Percentiles rank a stretch among this genome's conserved stretches.
phyloP scores from a whole-genome alignment of 306 rosid species.

The Casuarina equisetifolia region DNA sequence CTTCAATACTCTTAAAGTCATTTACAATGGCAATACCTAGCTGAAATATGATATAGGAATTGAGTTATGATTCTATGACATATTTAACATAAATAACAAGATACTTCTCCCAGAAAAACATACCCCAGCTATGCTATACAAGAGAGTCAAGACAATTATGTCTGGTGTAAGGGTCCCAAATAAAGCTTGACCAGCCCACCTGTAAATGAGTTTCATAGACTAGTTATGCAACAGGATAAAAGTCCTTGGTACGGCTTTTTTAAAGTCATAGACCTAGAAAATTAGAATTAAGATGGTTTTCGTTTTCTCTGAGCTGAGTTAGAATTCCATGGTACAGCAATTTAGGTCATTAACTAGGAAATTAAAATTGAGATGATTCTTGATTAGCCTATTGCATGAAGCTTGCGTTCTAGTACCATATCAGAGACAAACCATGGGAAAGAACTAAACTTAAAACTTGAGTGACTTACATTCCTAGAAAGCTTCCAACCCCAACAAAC shows the following conservation, averaged over 20 bases:
- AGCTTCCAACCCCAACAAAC: neutral
- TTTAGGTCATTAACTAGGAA: neutral
- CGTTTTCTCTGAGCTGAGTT: too few species aligned
- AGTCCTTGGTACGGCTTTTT: neutral
- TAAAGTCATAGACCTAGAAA: too few species aligned
- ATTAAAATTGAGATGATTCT: constrained; percentile 1
- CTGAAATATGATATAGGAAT: constrained; percentile 43
- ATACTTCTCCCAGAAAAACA: constrained; percentile 34
- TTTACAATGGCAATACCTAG: constrained; percentile 96
- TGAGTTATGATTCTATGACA: constrained; percentile 1
- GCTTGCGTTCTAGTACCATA: neutral
- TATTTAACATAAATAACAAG: constrained; percentile 19
- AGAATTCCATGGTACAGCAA: neutral
- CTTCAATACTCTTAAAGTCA: constrained; percentile 96
- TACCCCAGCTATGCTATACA: constrained; percentile 99
- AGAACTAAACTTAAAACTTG: neutral
- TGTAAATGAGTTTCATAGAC: constrained; percentile 34
- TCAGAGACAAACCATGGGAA: neutral
- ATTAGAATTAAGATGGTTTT: too few species aligned
- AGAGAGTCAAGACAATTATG: constrained; percentile 73
- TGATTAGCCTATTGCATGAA: neutral
- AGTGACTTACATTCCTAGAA: neutral
- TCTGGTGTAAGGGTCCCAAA: constrained; percentile 97
- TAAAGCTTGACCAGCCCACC: constrained; percentile 99
- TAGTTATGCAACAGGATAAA: constrained; percentile 1